A percentile compares a stretch with the other conserved stretches of the same genome.
Evolutionary conservation across 2,329 filamentous ascomycete genomes (phyloP).

Genomic region (Xylariaceae sp.): DNA sequence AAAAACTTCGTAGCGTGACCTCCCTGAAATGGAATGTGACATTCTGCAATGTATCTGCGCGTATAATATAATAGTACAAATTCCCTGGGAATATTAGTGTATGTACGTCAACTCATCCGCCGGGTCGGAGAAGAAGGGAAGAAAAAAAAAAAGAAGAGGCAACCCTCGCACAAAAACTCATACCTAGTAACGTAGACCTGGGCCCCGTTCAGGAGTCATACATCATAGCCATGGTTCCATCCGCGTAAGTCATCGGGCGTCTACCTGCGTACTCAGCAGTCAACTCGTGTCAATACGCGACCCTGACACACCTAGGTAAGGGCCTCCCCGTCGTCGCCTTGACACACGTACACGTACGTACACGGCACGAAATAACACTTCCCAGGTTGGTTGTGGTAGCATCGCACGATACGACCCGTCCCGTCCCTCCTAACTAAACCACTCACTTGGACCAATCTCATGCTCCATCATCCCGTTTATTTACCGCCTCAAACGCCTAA

Average conservation of each 20-base stretch:
- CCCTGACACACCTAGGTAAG: conserved; percentile 12
- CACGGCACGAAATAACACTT: neutral
- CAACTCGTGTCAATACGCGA: neutral
- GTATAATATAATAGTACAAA: neutral
- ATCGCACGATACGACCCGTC: neutral
- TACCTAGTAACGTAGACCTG: neutral
- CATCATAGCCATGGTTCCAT: conserved; percentile 1
- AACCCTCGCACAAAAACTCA: neutral
- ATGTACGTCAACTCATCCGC: too few relatives aligned
- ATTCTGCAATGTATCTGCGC: neutral
- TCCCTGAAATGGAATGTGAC: neutral
- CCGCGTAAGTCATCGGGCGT: conserved; percentile 7
- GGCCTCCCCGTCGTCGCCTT: neutral
- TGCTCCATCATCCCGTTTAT: neutral
- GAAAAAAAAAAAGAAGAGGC: too few relatives aligned
- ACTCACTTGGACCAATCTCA: neutral
- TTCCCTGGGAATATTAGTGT: too few relatives aligned
- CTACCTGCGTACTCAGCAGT: neutral
- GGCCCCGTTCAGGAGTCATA: neutral
- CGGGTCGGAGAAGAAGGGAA: too few relatives aligned
- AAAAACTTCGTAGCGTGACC: neutral
- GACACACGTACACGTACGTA: neutral
- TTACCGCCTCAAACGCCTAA: neutral
- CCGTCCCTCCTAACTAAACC: neutral
- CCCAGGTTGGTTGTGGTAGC: neutral